Evolutionary conservation across 345 rosid genomes (phyloP).

Genomic region (Hypericum perforatum): DNA sequence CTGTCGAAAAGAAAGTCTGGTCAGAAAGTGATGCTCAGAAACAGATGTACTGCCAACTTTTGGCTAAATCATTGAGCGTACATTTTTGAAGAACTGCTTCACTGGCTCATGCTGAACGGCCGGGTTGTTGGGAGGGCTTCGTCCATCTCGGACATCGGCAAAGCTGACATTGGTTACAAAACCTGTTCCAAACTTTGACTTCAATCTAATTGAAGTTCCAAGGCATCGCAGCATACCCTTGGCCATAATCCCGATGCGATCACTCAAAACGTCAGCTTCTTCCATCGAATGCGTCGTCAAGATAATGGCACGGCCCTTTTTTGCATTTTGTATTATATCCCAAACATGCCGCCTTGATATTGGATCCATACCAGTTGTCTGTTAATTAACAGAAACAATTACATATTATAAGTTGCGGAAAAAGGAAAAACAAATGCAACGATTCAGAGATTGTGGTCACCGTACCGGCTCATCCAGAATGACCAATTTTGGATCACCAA

Average conservation of each 20-base stretch:
- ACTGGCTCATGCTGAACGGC: constrained; percentile 36
- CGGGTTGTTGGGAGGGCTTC: constrained; percentile 24
- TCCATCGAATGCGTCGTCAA: constrained; percentile 94
- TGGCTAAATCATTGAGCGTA: constrained; percentile 22
- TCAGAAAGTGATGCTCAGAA: constrained; percentile 9
- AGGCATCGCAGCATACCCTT: constrained; percentile 87
- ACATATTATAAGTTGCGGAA: neutral
- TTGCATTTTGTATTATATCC: constrained; percentile 80
- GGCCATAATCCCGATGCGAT: constrained; percentile 89
- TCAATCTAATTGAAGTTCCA: constrained; percentile 82
- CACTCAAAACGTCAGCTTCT: constrained; percentile 87
- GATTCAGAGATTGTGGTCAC: neutral
- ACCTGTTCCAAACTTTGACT: constrained; percentile 86
- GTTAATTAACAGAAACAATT: constrained; percentile 11
- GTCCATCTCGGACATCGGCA: constrained; percentile 31
- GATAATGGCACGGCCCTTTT: constrained; percentile 76
- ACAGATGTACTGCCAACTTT: constrained; percentile 1
- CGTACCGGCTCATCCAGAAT: constrained; percentile 82
- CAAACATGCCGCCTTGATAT: constrained; percentile 87
- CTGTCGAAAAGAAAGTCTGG: constrained; percentile 28
- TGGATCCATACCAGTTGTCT: constrained; percentile 98
- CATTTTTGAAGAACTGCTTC: constrained; percentile 63
- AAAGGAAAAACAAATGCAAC: neutral
- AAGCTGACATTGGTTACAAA: constrained; percentile 73
- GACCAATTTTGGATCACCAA: constrained; percentile 81